Percentiles rank a stretch among this genome's conserved stretches.
These are phyloP conservation scores for Cryphonectria nitschkei DNA, from an alignment of 2,329 filamentous ascomycete species.

Conservation along the genomic window DNA sequence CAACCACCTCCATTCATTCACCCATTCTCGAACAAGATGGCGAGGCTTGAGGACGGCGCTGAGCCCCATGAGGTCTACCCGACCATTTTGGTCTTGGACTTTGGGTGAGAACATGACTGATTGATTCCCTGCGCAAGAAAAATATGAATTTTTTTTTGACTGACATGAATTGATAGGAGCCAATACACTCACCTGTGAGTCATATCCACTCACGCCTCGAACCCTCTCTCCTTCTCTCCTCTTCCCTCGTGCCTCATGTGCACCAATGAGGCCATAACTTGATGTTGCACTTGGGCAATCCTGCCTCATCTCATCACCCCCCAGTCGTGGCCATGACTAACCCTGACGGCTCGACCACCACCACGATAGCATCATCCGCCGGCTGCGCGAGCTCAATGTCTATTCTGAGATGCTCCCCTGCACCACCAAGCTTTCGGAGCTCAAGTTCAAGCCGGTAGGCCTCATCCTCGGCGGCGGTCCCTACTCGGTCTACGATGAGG, in stretches of 20 bases:
- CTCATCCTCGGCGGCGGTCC: slow-evolving; percentile 65
- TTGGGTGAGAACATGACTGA: slow-evolving; percentile 68
- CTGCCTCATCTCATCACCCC: not conserved
- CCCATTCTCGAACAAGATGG: slow-evolving; percentile 18
- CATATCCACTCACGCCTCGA: not conserved
- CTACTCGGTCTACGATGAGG: slow-evolving; percentile 80
- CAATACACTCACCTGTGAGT: slow-evolving; percentile 31
- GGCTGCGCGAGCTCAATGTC: slow-evolving; percentile 77
- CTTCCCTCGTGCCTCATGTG: not conserved
- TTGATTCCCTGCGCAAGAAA: slow-evolving; percentile 62
- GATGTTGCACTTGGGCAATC: not conserved
- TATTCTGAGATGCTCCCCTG: slow-evolving; percentile 90
- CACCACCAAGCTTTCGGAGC: slow-evolving; percentile 77
- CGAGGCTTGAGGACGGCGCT: slow-evolving; percentile 25
- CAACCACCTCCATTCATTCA: not conserved
- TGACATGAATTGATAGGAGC: slow-evolving; percentile 20
- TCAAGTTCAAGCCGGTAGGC: slow-evolving; percentile 80
- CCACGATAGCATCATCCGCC: slow-evolving; percentile 62
- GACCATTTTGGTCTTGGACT: slow-evolving; percentile 75
- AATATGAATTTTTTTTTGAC: not conserved
- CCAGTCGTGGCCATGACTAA: not conserved
- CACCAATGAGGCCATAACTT: not conserved
- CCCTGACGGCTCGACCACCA: not conserved
- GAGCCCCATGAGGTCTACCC: slow-evolving; percentile 41
- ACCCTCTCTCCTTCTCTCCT: not conserved